phyloP scores from a whole-genome alignment of 2,329 filamentous ascomycete genomes.

The Domatiomyces globalis region DNA sequence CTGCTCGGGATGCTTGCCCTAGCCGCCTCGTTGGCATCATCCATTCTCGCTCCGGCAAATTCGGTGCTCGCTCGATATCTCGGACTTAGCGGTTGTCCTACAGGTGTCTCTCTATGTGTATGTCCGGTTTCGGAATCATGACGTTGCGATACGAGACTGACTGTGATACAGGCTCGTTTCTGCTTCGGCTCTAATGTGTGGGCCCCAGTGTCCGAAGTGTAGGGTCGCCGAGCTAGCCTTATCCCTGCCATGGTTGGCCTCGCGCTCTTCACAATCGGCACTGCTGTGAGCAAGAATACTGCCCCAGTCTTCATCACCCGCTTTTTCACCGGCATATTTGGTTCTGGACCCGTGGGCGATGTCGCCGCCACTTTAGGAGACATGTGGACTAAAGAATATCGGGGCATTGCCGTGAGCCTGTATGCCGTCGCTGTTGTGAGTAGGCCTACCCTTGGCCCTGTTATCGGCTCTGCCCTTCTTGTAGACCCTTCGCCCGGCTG shows the following conservation, averaged over 20 bases:
- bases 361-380: constrained; percentile 33
- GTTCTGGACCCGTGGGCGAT: constrained; percentile 30
- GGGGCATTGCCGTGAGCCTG: constrained; percentile 28
- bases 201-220: constrained; percentile 33
- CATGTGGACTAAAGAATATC: constrained; percentile 26
- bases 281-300: constrained; percentile 27
- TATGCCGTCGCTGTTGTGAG: constrained; percentile 29
- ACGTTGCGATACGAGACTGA: background rate
- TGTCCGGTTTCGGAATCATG: constrained; percentile 2
- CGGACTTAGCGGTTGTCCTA: constrained; percentile 31
- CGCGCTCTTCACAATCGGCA: constrained; percentile 34
- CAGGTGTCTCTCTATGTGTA: constrained; percentile 34
- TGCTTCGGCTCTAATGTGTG: constrained; percentile 29
- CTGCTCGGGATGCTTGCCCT: constrained; percentile 38
- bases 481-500: constrained; percentile 26
- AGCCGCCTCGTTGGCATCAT: constrained; percentile 36
- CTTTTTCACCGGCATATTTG: constrained; percentile 35
- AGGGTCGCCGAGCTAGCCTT: constrained; percentile 32
- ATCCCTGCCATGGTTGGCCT: constrained; percentile 31
- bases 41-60: constrained; percentile 37
- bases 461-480: constrained; percentile 29
- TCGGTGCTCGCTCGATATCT: constrained; percentile 30
- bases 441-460: constrained; percentile 30
- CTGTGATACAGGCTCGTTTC: constrained; percentile 19
- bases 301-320: constrained; percentile 28